Conservation (phyloP, 192 early-diverging fungal species). For the Entomortierella chlamydospora region DNA sequence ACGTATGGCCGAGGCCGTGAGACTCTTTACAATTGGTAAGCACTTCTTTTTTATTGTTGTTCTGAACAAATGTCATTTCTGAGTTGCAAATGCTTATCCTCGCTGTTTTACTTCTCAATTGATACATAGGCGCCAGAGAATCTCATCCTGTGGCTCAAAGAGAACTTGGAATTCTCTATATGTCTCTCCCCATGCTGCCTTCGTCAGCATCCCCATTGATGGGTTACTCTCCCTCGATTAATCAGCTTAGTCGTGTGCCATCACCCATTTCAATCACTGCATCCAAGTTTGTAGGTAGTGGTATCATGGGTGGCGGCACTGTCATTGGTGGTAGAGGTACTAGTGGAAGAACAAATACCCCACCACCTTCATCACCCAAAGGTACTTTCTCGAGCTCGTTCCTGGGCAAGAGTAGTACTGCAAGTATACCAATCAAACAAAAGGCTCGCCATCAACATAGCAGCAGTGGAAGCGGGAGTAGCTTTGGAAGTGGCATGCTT, state of each 20-base stretch:
- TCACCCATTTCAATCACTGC: slow-evolving; percentile 19
- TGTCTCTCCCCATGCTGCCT: slow-evolving; percentile 52
- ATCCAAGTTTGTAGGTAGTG: slow-evolving; percentile 7
- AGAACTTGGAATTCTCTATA: slow-evolving; percentile 55
- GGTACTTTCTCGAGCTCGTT: slow-evolving; percentile 28
- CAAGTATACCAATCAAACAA: slow-evolving; percentile 50
- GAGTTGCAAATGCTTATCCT: too few species aligned
- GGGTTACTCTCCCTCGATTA: slow-evolving; percentile 24
- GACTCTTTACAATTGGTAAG: slow-evolving; percentile 58
- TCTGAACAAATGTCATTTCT: too few species aligned
- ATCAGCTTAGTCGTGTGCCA: slow-evolving; percentile 15
- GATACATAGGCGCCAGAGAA: slow-evolving; percentile 49
- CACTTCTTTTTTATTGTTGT: not conserved
- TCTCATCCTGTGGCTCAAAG: slow-evolving; percentile 54
- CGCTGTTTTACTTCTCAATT: not conserved
- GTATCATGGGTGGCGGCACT: not conserved
- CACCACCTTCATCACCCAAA: slow-evolving; percentile 34
- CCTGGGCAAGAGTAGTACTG: slow-evolving; percentile 15
- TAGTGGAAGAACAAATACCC: slow-evolving; percentile 20
- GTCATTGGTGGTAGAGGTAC: not conserved
- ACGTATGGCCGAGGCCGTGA: slow-evolving; percentile 49
- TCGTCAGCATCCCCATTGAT: slow-evolving; percentile 39
- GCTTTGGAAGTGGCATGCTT: slow-evolving; percentile 34
- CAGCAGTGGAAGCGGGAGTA: slow-evolving; percentile 34
- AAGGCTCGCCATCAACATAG: slow-evolving; percentile 31